Conservation (phyloP, 2,329 filamentous ascomycete species). For the Nigrospora sphaerica region DNA sequence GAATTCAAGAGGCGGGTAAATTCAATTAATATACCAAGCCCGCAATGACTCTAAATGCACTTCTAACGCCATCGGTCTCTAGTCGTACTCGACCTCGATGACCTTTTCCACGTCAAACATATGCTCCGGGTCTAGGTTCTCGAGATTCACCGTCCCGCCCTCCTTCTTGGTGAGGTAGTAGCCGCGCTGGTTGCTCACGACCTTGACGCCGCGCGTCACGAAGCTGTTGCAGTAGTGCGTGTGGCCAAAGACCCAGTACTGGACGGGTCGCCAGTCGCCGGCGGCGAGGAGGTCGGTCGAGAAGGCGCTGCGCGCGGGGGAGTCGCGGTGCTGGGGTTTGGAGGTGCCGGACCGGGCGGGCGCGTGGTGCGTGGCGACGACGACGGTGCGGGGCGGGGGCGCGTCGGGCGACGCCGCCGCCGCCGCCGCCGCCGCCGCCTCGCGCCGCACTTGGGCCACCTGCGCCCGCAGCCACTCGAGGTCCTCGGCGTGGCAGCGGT, state of each 20-base stretch:
- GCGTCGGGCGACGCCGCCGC: too few species aligned
- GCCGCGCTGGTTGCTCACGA: conserved; percentile 40
- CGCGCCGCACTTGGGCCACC: conserved; percentile 16
- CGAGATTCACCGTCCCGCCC: too few species aligned
- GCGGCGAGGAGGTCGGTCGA: conserved; percentile 16
- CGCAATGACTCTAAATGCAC: too few species aligned
- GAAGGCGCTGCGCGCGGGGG: conserved; percentile 30
- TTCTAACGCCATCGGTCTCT: too few species aligned
- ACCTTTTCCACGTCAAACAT: too few species aligned
- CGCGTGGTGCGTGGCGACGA: conserved; percentile 52
- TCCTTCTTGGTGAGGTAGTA: conserved; percentile 13
- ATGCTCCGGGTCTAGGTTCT: too few species aligned
- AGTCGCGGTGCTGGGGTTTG: conserved; percentile 37
- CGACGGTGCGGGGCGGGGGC: conserved; percentile 16
- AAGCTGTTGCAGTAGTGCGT: conserved; percentile 37
- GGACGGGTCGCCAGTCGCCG: conserved; percentile 25
- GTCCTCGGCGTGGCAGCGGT: conserved; percentile 37
- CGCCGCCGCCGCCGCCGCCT: too few species aligned
- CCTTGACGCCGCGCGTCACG: conserved; percentile 19
- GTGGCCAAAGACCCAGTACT: conserved; percentile 39
- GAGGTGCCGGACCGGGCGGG: conserved; percentile 42
- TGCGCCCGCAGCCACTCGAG: conserved; percentile 39
- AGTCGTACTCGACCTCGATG: too few species aligned
- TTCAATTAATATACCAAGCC: too few species aligned
- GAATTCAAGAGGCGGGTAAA: too few species aligned